Evolutionary conservation across 306 rosid genomes (phyloP).

Genomic region (Glycyrrhiza uralensis): DNA sequence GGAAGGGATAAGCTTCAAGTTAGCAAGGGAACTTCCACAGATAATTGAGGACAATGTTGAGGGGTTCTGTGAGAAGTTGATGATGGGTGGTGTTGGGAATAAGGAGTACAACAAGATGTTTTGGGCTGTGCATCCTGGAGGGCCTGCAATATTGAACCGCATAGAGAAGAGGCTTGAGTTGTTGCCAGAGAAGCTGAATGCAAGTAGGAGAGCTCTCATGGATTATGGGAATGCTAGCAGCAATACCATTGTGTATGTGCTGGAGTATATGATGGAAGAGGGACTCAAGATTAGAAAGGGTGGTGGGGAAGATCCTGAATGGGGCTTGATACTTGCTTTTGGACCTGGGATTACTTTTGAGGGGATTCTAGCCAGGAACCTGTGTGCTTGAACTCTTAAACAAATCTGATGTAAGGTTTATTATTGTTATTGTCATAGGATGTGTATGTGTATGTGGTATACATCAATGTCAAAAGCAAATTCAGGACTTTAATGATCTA

Average conservation of each 20-base stretch:
- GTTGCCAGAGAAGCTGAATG: slow-evolving; percentile 67
- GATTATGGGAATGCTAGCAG: slow-evolving; percentile 94
- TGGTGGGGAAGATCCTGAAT: slow-evolving; percentile 43
- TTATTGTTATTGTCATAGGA: not conserved
- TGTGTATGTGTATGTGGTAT: not conserved
- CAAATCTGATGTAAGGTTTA: not conserved
- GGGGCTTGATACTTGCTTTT: slow-evolving; percentile 91
- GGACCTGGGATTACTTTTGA: slow-evolving; percentile 93
- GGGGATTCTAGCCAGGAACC: slow-evolving; percentile 82
- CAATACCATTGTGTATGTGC: slow-evolving; percentile 77
- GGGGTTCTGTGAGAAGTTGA: slow-evolving; percentile 63
- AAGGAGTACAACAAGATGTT: slow-evolving; percentile 65
- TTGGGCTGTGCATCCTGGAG: slow-evolving; percentile 95
- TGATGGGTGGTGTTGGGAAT: slow-evolving; percentile 46
- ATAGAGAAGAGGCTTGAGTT: slow-evolving; percentile 77
- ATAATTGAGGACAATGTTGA: slow-evolving; percentile 77
- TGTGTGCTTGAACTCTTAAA: slow-evolving; percentile 28
- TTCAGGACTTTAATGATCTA: not conserved
- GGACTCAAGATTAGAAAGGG: slow-evolving; percentile 42
- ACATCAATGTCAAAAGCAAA: not conserved
- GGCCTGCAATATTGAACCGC: slow-evolving; percentile 84
- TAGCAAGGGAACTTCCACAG: slow-evolving; percentile 83
- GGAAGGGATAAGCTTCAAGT: slow-evolving; percentile 82
- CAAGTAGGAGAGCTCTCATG: slow-evolving; percentile 72
- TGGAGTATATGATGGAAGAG: slow-evolving; percentile 84